Base-by-base conservation (phyloP, 2,329 filamentous ascomycete genomes). In the Aspergillus fumigatiaffinis region DNA sequence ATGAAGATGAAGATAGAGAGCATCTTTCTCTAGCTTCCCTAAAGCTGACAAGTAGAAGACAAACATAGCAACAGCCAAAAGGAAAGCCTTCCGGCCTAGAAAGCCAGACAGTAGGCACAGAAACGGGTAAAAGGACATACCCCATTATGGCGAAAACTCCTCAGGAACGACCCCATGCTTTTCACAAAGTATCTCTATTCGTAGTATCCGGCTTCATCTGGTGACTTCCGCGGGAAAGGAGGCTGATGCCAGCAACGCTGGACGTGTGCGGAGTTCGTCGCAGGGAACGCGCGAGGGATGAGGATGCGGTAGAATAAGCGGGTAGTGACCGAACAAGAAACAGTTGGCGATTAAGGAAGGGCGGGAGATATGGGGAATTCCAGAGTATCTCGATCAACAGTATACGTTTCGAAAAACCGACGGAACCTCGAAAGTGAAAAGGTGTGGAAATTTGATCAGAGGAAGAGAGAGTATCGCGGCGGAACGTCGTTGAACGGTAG, bases 111-210 rank as follows among this genome's bases (percentile, higher is more conserved):
- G 23, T 25, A 47, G 23, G 44, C 21, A 47, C 8, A 47, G 44
- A 3, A 56, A 59, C 55, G 51, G 58, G 51, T 52, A 57, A 54
- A 47, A 21, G 51, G 51, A 58, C 69, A 57, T 68, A 74, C 74
- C 64, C 68, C 69, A 72, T 73, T 73, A 66, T 67, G 67, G 63
- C 73, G 72, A 53, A 75, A 68, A 63, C 70, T 73, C 60, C 66
- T 75, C 55, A 74, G 67, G 62, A 77, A 76, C 52, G 75, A 71
- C 64, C 72, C 69, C 75, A 77, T 77, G 50, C 64, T 74, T 63
- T 60, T 67, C 57, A 65, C 61, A 61, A 56, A 56, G 60, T 63
- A 54, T 59, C 50, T 60, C 63, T 41, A 54, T 52, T 53, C 60
- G 59, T 58, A 55, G 64, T 59, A 63, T 61, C 59, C 63, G 62